Percentiles rank a stretch among this genome's conserved stretches.
phyloP scores from a whole-genome alignment of 2,329 filamentous ascomycete species.

The Talaromyces sp. region DNA sequence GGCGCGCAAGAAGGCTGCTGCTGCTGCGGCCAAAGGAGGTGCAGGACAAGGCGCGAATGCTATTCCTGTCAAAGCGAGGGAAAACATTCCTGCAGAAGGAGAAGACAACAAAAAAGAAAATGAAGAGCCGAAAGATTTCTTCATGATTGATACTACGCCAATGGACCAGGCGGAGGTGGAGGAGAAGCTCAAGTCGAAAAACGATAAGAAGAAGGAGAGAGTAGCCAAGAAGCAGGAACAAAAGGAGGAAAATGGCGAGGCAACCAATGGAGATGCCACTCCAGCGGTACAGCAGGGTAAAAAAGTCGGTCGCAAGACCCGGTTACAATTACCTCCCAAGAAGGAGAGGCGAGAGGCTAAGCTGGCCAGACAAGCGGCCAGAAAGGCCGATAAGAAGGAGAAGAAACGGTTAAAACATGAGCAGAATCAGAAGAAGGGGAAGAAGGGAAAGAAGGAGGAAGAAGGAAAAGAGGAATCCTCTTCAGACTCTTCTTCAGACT shows the following conservation, averaged over 20 bases:
- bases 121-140: neutral
- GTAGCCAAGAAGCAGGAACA: conserved; percentile 8
- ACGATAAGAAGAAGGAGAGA: conserved; percentile 11
- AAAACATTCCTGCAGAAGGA: neutral
- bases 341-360: conserved; percentile 15
- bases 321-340: conserved; percentile 7
- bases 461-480: conserved; percentile 7
- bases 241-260: neutral
- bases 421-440: conserved; percentile 15
- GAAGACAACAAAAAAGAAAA: neutral
- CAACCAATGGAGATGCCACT: neutral
- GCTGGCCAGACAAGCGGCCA: neutral
- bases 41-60: conserved; percentile 10
- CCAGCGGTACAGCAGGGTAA: neutral
- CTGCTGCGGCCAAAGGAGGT: conserved; percentile 3
- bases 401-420: conserved; percentile 4
- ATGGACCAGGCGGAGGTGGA: conserved; percentile 10
- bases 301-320: neutral
- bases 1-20: conserved; percentile 15
- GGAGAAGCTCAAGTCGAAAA: conserved; percentile 9
- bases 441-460: conserved; percentile 4
- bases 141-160: conserved; percentile 11
- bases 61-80: conserved; percentile 10
- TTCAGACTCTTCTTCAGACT: neutral
- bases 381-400: conserved; percentile 6